Percentiles rank a stretch among this genome's conserved stretches.
phyloP scores from a whole-genome alignment of 345 rosid genomes.

The Mallotus nudiflorus region DNA sequence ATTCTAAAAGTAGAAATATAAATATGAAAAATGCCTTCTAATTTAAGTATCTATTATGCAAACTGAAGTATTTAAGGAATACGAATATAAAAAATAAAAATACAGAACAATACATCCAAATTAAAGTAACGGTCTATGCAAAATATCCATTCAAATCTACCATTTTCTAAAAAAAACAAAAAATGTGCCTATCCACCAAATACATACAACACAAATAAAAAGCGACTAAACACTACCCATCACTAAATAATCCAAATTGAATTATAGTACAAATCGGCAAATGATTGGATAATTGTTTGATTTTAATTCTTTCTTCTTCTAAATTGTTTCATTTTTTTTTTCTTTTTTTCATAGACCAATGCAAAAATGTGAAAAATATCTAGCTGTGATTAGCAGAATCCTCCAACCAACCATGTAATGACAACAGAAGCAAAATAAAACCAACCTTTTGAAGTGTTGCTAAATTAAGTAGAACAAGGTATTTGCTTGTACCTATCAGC shows the following conservation, averaged over 20 bases:
- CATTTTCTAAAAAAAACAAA: no score
- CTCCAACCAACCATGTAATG: slow-evolving; percentile 20
- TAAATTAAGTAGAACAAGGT: background rate
- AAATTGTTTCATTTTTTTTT: background rate
- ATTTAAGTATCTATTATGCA: no score
- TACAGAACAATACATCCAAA: no score
- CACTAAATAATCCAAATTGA: slow-evolving; percentile 25
- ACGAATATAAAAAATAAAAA: no score
- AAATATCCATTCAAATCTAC: background rate
- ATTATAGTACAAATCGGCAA: slow-evolving; percentile 35
- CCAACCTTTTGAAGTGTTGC: background rate
- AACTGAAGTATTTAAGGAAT: no score
- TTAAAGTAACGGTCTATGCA: no score
- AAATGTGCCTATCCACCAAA: slow-evolving; percentile 9
- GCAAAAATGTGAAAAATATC: background rate
- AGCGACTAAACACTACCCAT: slow-evolving; percentile 20
- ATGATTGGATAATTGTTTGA: slow-evolving; percentile 23
- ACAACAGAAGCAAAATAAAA: background rate
- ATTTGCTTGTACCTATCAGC: background rate
- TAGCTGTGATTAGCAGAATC: slow-evolving; percentile 20
- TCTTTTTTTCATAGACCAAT: no score
- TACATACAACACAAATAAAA: background rate
- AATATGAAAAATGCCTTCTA: no score
- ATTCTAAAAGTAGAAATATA: no score
- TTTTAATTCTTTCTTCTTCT: background rate